Conservation (phyloP, 192 early-diverging fungal species). For the Piromyces finnis region DNA sequence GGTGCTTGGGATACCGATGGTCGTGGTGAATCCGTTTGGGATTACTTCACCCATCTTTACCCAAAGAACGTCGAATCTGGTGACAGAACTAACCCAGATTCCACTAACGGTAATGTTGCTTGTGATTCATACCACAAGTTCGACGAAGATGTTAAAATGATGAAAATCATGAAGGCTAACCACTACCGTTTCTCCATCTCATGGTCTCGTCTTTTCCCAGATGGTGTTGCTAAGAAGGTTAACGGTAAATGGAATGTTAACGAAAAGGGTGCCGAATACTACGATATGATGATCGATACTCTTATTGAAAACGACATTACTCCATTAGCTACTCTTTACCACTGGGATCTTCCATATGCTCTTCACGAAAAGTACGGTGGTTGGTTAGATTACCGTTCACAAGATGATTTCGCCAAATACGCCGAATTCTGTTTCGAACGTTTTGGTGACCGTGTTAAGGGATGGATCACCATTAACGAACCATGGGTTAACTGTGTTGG, state of each 20-base stretch:
- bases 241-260: constrained; percentile 12
- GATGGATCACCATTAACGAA: constrained; percentile 25
- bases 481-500: constrained; percentile 6
- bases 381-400: constrained; percentile 8
- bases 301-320: background rate
- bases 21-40: constrained; percentile 19
- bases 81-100: constrained; percentile 6
- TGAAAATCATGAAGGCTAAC: constrained; percentile 11
- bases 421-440: constrained; percentile 11
- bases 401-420: constrained; percentile 13
- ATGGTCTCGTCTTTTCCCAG: constrained; percentile 23
- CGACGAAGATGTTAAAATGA: constrained; percentile 9
- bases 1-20: constrained; percentile 19
- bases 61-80: background rate
- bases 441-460: constrained; percentile 22
- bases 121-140: constrained; percentile 13
- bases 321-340: constrained; percentile 9
- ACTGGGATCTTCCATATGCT: constrained; percentile 19
- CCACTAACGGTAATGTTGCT: constrained; percentile 10
- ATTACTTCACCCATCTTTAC: constrained; percentile 3
- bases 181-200: constrained; percentile 20
- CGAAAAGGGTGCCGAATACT: constrained; percentile 14
- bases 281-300: constrained; percentile 5
- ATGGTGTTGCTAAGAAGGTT: background rate
- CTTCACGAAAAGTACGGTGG: constrained; percentile 11